phyloP scores from a whole-genome alignment of 768 basidiomycete genomes.

The Daedaleopsis sinensis region DNA sequence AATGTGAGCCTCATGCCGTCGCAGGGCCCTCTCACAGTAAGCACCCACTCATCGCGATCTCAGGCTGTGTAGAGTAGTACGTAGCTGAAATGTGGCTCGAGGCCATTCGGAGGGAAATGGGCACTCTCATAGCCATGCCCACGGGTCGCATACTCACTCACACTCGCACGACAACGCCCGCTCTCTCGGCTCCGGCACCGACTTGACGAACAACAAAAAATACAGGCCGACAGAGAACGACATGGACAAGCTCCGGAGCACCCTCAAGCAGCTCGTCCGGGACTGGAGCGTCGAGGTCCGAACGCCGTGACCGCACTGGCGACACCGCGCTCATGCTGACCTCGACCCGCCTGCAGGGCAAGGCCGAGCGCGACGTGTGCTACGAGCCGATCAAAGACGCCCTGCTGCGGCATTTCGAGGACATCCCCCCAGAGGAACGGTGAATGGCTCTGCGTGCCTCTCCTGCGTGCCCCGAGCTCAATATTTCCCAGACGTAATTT shows the following conservation, averaged over 20 bases:
- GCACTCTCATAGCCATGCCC: conserved; percentile 37
- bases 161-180: conserved; percentile 36
- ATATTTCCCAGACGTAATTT: conserved; percentile 47
- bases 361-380: conserved; percentile 71
- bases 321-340: not conserved
- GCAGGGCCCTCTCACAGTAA: not conserved
- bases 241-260: conserved; percentile 91
- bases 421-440: conserved; percentile 61
- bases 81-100: conserved; percentile 3
- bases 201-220: conserved; percentile 26
- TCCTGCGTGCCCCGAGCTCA: not conserved
- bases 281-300: conserved; percentile 90
- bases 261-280: conserved; percentile 88
- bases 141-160: conserved; percentile 25
- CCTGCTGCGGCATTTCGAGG: conserved; percentile 62
- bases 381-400: conserved; percentile 85
- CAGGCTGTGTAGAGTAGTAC: too few relatives aligned
- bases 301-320: conserved; percentile 7
- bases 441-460: conserved; percentile 8
- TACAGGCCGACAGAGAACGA: conserved; percentile 69
- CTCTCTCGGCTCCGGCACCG: conserved; percentile 16
- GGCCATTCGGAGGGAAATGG: conserved; percentile 32
- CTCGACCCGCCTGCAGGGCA: conserved; percentile 52
- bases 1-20: not conserved
- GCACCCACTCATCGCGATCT: not conserved